Evolutionary conservation across 2,329 filamentous ascomycete species (phyloP), one percentile per base, ranked within the genome.

Genomic region (Hymenoscyphus salicellus): DNA sequence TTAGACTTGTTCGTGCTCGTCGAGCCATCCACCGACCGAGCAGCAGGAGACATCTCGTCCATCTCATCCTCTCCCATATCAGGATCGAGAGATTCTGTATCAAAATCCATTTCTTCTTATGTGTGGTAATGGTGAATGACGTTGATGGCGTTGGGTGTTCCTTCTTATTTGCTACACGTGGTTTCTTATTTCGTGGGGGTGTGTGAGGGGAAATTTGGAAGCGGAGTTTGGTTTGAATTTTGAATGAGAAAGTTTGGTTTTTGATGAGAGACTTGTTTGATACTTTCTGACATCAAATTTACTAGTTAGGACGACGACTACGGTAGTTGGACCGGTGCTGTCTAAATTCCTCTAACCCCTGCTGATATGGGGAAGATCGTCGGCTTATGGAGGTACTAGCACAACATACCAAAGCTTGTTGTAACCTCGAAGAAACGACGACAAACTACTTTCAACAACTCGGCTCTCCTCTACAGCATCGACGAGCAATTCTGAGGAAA

Each of bases 1-100:
- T 78, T 83, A 55, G 73, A 75, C 74, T 75, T 77, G 11, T 67
- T 38, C 36, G 36, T 72, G 58, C 63, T 23, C 41, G 41, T 46
- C 1, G n/a, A 23, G 46, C 46, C 46, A 28, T 52, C 46, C 20
- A 23, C 3, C 46, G 46, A 52, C 10, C 8, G 20, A 52, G 36
- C 36, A 38, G 14, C 11, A 4, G 46, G 46, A 52, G 46, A 52
- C 46, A 52, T 52, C 23, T 52, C 46, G 20, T 52, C 14, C 20
- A 20, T 14, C 26, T 52, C 46, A 14, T 52, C 46, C 7, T 14
- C 46, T 23, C 23, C 46, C 23, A 52, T 20, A 26, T 52, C 10
- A 10, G 26, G 46, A 26, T 52, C 46, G 3, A 26, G 46, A 23
- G 46, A 52, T 23, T 52, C 46, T 11, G 46, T 23, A 5, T 52